Percentiles rank a stretch among this genome's conserved stretches.
Conservation (phyloP, 116 monocot genomes). For the Iris pallida region DNA sequence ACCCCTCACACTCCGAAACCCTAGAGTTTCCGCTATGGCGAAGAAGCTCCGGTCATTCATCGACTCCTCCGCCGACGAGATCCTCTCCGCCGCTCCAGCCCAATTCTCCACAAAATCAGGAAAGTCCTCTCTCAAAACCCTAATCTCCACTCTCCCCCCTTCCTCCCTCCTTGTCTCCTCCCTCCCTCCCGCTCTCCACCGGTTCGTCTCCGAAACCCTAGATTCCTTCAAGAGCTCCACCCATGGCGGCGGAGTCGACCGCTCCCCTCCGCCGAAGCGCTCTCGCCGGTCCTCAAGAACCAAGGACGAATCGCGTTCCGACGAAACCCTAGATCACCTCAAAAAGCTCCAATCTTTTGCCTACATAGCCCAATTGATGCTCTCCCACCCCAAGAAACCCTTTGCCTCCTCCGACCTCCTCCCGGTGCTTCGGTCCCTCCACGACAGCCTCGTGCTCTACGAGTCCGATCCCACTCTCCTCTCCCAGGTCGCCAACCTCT, state of each 20-base stretch:
- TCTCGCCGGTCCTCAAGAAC: conserved; percentile 14
- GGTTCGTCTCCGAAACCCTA: conserved; percentile 29
- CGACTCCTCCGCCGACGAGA: conserved; percentile 30
- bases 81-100: conserved; percentile 27
- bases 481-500: conserved; percentile 46
- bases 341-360: conserved; percentile 35
- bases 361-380: conserved; percentile 30
- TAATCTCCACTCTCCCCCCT: conserved; percentile 16
- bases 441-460: conserved; percentile 67
- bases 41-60: conserved; percentile 21
- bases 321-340: conserved; percentile 25
- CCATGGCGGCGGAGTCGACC: background rate
- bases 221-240: conserved; percentile 31
- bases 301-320: background rate
- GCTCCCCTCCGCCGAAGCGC: conserved; percentile 34
- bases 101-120: conserved; percentile 22
- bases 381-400: conserved; percentile 57
- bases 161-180: conserved; percentile 37
- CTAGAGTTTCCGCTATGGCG: conserved; percentile 6
- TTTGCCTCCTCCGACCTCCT: conserved; percentile 48
- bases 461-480: conserved; percentile 43
- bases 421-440: conserved; percentile 47
- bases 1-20: conserved; percentile 6
- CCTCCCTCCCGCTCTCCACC: conserved; percentile 43
- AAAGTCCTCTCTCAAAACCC: conserved; percentile 29